Conservation (phyloP, 371 early-diverging fungal genomes). For the Encephalitozoon romaleae region DNA sequence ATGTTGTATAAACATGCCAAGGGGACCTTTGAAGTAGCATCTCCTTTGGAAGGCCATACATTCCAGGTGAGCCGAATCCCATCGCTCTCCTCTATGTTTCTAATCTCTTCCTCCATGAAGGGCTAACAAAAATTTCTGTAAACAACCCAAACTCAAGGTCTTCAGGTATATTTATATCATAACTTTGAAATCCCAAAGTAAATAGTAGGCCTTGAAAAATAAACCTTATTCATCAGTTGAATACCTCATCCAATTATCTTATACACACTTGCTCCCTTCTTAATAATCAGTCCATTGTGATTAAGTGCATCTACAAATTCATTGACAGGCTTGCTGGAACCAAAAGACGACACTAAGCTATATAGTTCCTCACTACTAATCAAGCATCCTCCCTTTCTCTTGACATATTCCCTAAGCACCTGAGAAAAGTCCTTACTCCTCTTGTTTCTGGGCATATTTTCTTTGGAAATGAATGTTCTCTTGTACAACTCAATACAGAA, state of each 20-base stretch:
- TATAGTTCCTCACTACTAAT: conserved; percentile 18
- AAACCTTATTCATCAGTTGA: neutral
- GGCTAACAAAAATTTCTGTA: conserved; percentile 23
- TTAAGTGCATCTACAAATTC: conserved; percentile 48
- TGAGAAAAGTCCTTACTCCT: conserved; percentile 21
- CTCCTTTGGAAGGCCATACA: conserved; percentile 80
- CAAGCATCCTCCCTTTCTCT: neutral
- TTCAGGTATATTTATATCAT: too few relatives aligned
- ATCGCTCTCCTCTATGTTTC: conserved; percentile 61
- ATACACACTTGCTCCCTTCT: conserved; percentile 34
- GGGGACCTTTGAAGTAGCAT: conserved; percentile 86
- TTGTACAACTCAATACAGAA: conserved; percentile 51
- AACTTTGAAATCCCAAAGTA: too few relatives aligned
- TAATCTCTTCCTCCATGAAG: conserved; percentile 59
- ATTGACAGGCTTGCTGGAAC: neutral
- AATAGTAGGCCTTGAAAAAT: too few relatives aligned
- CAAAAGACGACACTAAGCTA: neutral
- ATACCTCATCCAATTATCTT: conserved; percentile 25
- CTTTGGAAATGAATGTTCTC: conserved; percentile 17
- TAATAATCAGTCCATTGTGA: conserved; percentile 45
- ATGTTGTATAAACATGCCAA: conserved; percentile 87
- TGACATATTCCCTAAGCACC: conserved; percentile 8
- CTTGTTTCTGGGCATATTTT: neutral
- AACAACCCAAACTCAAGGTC: conserved; percentile 28
- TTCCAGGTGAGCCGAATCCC: conserved; percentile 86